Conservation (phyloP, 306 rosid species). For the Castanea crenata region DNA sequence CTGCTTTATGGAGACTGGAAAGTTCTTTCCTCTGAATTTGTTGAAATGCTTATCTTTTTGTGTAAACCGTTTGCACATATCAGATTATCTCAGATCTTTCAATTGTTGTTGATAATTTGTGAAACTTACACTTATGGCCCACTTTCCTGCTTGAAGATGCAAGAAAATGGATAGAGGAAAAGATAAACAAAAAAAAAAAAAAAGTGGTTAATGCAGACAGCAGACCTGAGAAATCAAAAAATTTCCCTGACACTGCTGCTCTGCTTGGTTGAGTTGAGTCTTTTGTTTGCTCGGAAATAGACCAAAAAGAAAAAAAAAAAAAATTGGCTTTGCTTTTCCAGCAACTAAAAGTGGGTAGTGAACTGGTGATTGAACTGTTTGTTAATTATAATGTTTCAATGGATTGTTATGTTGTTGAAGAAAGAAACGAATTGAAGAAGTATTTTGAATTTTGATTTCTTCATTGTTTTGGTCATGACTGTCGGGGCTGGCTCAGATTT, state of each 20-base stretch:
- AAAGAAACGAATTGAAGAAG: neutral
- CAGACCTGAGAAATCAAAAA: neutral
- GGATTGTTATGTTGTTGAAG: neutral
- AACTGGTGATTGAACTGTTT: neutral
- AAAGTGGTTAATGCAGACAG: neutral
- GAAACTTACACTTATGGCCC: neutral
- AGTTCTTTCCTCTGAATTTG: neutral
- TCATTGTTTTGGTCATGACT: neutral
- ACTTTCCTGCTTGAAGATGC: neutral
- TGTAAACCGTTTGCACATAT: conserved; percentile 6
- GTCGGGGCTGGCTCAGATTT: conserved; percentile 26
- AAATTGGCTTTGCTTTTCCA: too few species aligned
- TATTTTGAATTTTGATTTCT: neutral
- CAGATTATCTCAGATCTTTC: conserved; percentile 12
- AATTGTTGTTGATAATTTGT: neutral
- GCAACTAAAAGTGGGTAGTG: too few species aligned
- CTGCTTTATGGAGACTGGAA: neutral
- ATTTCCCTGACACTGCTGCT: neutral
- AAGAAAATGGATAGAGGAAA: neutral
- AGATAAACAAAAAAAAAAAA: neutral
- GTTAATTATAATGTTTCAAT: too few species aligned
- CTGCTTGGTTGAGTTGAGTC: neutral
- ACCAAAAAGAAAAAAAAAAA: neutral
- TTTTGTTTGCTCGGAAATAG: neutral
- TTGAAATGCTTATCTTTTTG: neutral